These are phyloP conservation scores for Aureobasidium sp. DNA, from an alignment of 2,329 filamentous ascomycete genomes.

Conservation along the genomic window DNA sequence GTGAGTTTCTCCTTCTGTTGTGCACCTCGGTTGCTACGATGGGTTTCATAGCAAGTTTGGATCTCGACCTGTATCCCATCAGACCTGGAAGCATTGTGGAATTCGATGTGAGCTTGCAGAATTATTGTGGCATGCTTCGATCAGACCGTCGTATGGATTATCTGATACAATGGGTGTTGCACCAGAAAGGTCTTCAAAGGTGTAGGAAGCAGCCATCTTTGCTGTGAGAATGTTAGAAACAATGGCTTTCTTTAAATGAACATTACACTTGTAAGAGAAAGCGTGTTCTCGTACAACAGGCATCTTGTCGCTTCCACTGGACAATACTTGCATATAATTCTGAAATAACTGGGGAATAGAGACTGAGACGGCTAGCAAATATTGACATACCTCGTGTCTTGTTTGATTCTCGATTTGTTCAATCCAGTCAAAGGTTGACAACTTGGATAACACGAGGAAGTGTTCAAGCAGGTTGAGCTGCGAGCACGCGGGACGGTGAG, in stretches of 20 bases:
- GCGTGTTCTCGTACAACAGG: too few relatives aligned
- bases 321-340: neutral
- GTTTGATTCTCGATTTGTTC: neutral
- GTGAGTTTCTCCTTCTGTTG: conserved; percentile 71
- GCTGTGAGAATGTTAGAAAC: neutral
- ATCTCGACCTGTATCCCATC: conserved; percentile 47
- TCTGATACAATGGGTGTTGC: conserved; percentile 30
- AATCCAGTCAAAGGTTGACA: neutral
- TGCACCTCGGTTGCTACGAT: conserved; percentile 65
- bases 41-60: conserved; percentile 61
- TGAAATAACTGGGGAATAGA: neutral
- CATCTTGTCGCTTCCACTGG: neutral
- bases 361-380: too few relatives aligned
- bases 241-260: neutral
- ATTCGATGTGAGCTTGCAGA: conserved; percentile 40
- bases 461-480: neutral
- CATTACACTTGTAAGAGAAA: too few relatives aligned
- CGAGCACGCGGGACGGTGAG: neutral
- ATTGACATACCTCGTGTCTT: neutral
- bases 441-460: too few relatives aligned
- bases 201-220: conserved; percentile 27
- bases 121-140: conserved; percentile 57
- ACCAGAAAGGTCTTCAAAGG: conserved; percentile 27
- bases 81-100: neutral
- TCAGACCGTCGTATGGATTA: conserved; percentile 71